Conservation (phyloP, 2,329 filamentous ascomycete species). For the Scytalidium lignicola region DNA sequence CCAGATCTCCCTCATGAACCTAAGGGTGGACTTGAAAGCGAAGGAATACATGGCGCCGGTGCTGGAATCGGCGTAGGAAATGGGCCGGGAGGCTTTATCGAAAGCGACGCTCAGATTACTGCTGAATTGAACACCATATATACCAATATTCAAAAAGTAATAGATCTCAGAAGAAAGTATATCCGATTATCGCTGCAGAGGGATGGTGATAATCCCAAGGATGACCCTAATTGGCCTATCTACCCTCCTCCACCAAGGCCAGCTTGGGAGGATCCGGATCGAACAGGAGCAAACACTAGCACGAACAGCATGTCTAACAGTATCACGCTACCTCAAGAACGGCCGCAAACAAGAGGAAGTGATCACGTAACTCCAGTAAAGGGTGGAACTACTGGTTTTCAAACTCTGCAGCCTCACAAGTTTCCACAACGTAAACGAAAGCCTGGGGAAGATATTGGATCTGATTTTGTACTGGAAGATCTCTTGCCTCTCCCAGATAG, state of each 20-base stretch:
- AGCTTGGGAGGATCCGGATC: slow-evolving; percentile 60
- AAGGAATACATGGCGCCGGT: slow-evolving; percentile 53
- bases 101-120: slow-evolving; percentile 74
- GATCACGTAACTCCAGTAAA: slow-evolving; percentile 14
- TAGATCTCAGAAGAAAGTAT: slow-evolving; percentile 85
- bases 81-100: slow-evolving; percentile 57
- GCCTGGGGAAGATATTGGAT: slow-evolving; percentile 82
- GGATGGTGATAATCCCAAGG: slow-evolving; percentile 79
- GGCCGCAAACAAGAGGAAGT: slow-evolving; percentile 18
- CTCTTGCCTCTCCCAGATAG: slow-evolving; percentile 66
- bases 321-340: slow-evolving; percentile 24
- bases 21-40: slow-evolving; percentile 44
- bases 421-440: slow-evolving; percentile 63
- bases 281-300: slow-evolving; percentile 15
- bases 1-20: slow-evolving; percentile 48
- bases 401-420: slow-evolving; percentile 33
- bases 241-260: slow-evolving; percentile 91
- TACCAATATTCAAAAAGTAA: slow-evolving; percentile 81
- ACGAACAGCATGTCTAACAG: slow-evolving; percentile 37
- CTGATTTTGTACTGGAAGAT: slow-evolving; percentile 83
- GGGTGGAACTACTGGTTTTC: slow-evolving; percentile 25
- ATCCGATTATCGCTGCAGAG: slow-evolving; percentile 80
- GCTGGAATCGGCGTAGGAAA: slow-evolving; percentile 57
- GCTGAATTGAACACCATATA: slow-evolving; percentile 83
- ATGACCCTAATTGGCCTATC: slow-evolving; percentile 76